Base-by-base conservation (phyloP, 1,139 yeast species). In the Petasospora rhodanensis region DNA sequence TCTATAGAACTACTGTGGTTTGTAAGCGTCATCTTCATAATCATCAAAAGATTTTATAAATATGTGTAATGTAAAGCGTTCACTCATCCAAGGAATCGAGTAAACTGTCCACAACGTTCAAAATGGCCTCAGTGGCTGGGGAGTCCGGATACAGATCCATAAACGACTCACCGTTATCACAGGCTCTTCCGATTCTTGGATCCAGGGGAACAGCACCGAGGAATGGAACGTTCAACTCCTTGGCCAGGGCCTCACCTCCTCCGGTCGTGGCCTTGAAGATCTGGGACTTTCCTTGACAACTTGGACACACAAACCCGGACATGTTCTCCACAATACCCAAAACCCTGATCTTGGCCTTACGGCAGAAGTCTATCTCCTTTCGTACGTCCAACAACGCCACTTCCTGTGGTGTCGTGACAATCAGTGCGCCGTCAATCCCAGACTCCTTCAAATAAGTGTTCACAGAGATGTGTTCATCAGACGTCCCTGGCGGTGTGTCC, bases 401-500 rank as follows among this genome's bases (percentile, higher is more conserved):
- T 57, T 93, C 98, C 58, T 93, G 99, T 0, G 99, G 98, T 0
- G 98, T 93, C 0, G 98, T 91, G 18, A 93, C 95, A 7, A 93
- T 73, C 20, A 93, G 66, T 0, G 98, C 98, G 1, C 99, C 99
- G 55, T 91, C 97, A 2, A 91, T 79, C 0, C 96, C 96, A 6
- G 81, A 79, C 28, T 86, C 95, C 51, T 85, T 82, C 73, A 93
- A 67, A 52, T 84, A 89, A 29, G 84, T 79, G 26, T 91, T 85
- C 17, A 91, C 89, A 7, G 95, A 79, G 29, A 93, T 68, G 58
- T 93, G 99, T 56, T 93, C 99, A 57, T 93, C 99, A 0, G 96
- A 82, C 0, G 99, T 91, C 0, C 99, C 98, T 0, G 99, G 99
- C 0, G 98, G 99, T 0, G 99, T 93, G 52, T 93, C 99, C 6